Evolutionary conservation across 768 basidiomycete species (phyloP), one percentile per base, ranked within the genome.

Genomic region (Gymnopilus dilepis): DNA sequence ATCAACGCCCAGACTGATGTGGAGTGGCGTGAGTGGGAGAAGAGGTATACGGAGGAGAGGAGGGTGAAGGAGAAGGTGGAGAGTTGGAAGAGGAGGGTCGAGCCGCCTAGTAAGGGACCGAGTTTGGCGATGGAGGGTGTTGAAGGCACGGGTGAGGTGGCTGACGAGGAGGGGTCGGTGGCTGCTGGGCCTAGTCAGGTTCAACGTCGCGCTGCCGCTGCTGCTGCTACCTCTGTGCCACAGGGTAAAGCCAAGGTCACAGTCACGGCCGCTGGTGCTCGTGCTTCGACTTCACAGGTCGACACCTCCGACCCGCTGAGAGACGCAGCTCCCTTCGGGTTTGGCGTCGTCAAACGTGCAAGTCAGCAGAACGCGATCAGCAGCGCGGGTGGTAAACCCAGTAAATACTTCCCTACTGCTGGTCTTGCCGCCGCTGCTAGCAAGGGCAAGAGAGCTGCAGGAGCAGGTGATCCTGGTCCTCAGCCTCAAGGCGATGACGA

Each of bases 1-100:
- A 59, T 70, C n/a, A 69, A 66, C 26, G 67, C 70, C 5, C 56
- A 59, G n/a, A 66, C 69, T 1, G 69, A 72, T 26, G 58, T 62
- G 5, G 66, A 72, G 34, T 72, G 70, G 70, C 43, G 9, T 0
- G 69, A 69, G 21, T 72, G 70, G 70, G 70, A 72, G 60, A 64
- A 55, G 47, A 63, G 58, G 37, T 62, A 63, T 40, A 13, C 38
- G n/a, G 64, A 65, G 34, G 63, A 67, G 41, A 30, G 62, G 19
- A 62, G 43, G 30, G 43, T 69, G 11, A 63, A 63, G 24, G 64
- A 67, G 21, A 71, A 68, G 65, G 65, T 72, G 19, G 69, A 70
- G 55, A 67, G 40, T 31, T 72, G 70, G 70, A 65, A 66, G 40
- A 63, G 56, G 60, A 65, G 41, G 4, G 60, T 71, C 9, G 55